Base-by-base conservation (phyloP, 2,329 filamentous ascomycete species). In the Cercospora sp. region DNA sequence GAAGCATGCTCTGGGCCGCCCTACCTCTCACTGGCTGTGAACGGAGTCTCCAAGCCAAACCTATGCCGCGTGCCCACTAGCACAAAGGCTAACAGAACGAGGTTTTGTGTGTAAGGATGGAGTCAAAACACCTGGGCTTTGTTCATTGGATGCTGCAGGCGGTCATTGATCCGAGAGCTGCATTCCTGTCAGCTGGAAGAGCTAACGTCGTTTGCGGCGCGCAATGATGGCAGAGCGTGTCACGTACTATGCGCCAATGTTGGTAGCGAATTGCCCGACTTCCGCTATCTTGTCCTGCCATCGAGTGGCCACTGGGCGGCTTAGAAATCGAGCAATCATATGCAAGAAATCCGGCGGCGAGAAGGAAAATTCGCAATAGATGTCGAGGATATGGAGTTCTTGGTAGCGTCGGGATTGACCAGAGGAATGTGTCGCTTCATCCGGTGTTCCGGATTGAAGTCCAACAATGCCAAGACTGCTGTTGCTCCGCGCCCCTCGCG, bases 201-300 rank as follows among this genome's bases (percentile, higher is more conserved):
- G 16, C 26, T 58, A 31, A 33, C 33, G 26, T 31, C 53, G 26
- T 58, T 58, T 58, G 26, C 53, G 26, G 55, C 16, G 55, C 55
- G 55, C 55, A 36, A 59, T 59, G 55, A 59, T 59, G 55, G 55
- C 55, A 36, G 55, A 59, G 28, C 30, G 55, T 36, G 30, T 36
- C 55, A 59, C 23, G 55, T 59, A 20, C 55, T 28, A 59, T 59
- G 55, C 55, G 55, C 55, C 30, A 59, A 36, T 59, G 55, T 59
- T 36, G 55, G 28, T 59, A 59, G 55, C 55, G 55, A 59, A n/a
- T 5, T 18, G 23, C 28, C 8, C 9, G 30, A 20, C 8, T 7
- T 55, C 23, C 23, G 48, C 16, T 55, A 28, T 55, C 45, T 48
- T 53, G 12, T 28, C 12, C 20, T 13, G 48, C 20, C 20, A 28